Base-by-base conservation (phyloP, 331 rosid genomes). In the Spiraea crenata region DNA sequence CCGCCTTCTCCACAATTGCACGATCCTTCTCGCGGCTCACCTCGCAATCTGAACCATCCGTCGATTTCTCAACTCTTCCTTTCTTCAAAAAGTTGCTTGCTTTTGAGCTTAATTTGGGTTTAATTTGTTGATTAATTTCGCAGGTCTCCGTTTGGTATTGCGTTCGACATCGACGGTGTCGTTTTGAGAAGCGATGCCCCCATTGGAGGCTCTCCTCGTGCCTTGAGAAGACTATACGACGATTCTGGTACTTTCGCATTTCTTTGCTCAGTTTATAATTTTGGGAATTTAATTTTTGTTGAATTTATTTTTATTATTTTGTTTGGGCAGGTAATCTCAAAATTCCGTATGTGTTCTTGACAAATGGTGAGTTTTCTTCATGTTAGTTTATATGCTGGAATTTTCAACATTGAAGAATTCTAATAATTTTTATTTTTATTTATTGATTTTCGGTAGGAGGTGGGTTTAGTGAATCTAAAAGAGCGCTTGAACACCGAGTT, bases 131-230 rank as follows among this genome's bases (percentile, higher is more conserved):
- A 4, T 62, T 38, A 73, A n/a, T 81, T 65, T 63, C 6, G 6
- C 81, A 90, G 91, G 60, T 64, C 88, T 72, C 71, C 86, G 2
- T 87, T 89, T 54, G 98, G 90, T 72, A 83, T 90, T 66, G 96
- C 96, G 13, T 90, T 93, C 74, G 99, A 93, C 88, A 93, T 93
- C 63, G 99, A 93, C 65, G 99, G 97, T 13, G 99, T 93, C 80
- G 70, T 93, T 88, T 74, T 86, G 67, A 95, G 90, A 10, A 90
- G 96, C 72, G 79, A 87, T 54, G 13, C 80, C 8, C 92, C 98
- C 58, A 86, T 88, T 65, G 97, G 98, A 55, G 96, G 88, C 61
- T 89, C 98, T 60, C 87, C 88, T 47, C 85, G 38, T 62, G 92
- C 96, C 11, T 80, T 93, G 38, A 76, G 72, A 70, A 83, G 75